These are phyloP conservation scores for Emmonsiellopsis sp. DNA, from an alignment of 2,329 filamentous ascomycete genomes.

Conservation along the genomic window DNA sequence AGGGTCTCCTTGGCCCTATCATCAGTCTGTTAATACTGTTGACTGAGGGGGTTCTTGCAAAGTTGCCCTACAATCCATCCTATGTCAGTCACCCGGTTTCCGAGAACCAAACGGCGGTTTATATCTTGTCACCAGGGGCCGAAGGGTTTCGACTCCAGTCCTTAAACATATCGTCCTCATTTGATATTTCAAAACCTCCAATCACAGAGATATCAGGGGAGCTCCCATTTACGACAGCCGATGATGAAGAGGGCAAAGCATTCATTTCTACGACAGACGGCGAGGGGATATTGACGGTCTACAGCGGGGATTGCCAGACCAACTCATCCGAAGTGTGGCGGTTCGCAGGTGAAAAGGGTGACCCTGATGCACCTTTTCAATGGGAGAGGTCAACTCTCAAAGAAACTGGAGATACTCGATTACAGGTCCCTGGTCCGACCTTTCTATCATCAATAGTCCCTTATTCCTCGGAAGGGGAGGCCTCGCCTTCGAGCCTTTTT, in stretches of 20 bases:
- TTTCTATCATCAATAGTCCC: slow-evolving; percentile 54
- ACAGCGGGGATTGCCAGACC: slow-evolving; percentile 58
- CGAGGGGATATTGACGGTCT: slow-evolving; percentile 62
- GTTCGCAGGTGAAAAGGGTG: slow-evolving; percentile 29
- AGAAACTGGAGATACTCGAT: slow-evolving; percentile 21
- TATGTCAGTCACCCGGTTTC: slow-evolving; percentile 9
- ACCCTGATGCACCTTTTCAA: slow-evolving; percentile 55
- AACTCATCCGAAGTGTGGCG: slow-evolving; percentile 9
- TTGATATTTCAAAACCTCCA: slow-evolving; percentile 21
- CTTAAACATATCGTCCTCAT: slow-evolving; percentile 7
- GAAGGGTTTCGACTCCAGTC: slow-evolving; percentile 9
- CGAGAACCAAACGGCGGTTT: slow-evolving; percentile 6
- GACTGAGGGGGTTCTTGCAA: background rate
- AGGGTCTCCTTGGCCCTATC: background rate
- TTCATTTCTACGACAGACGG: slow-evolving; percentile 61
- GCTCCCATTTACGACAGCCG: slow-evolving; percentile 19
- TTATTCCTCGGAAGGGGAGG: slow-evolving; percentile 52
- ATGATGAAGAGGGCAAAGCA: slow-evolving; percentile 35
- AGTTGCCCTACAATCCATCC: slow-evolving; percentile 13
- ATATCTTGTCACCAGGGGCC: slow-evolving; percentile 8
- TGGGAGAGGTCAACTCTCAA: slow-evolving; percentile 34
- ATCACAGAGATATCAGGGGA: slow-evolving; percentile 24
- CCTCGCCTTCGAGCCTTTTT: slow-evolving; percentile 48
- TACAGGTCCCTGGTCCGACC: slow-evolving; percentile 40
- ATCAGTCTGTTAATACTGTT: background rate